Percentiles rank a stretch among this genome's conserved stretches.
Evolutionary conservation across 768 basidiomycete species (phyloP).

Genomic region (Russula sp.): DNA sequence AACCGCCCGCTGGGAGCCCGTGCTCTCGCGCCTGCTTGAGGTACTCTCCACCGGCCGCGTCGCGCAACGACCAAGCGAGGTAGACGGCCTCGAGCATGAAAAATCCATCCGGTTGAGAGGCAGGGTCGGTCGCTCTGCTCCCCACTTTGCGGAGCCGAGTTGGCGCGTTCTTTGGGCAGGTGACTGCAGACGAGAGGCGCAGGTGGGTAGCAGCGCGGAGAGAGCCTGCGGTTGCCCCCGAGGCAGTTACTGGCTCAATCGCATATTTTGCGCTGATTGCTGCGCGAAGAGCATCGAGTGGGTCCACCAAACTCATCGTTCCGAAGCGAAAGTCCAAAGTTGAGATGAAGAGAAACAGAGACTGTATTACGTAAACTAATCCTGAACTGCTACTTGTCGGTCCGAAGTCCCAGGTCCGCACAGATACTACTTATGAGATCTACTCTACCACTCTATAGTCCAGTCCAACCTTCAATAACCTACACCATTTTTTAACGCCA

Average conservation of each 20-base stretch:
- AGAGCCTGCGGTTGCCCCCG: constrained; percentile 34
- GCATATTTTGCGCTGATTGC: constrained; percentile 14
- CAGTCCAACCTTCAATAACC: background rate
- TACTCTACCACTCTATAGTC: no score
- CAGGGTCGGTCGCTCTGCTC: constrained; percentile 35
- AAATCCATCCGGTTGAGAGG: constrained; percentile 42
- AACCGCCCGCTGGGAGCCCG: constrained; percentile 55
- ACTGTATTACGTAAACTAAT: background rate
- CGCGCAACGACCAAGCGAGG: constrained; percentile 73
- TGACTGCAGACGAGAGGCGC: constrained; percentile 42
- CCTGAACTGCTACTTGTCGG: background rate
- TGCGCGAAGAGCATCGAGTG: constrained; percentile 17
- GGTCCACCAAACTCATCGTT: constrained; percentile 11
- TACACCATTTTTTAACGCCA: background rate
- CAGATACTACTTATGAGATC: no score
- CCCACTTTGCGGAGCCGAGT: constrained; percentile 75
- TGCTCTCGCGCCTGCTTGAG: constrained; percentile 76
- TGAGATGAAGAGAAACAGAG: no score
- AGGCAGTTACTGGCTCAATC: constrained; percentile 5
- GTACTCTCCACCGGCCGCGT: constrained; percentile 76
- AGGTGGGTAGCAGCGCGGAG: constrained; percentile 59
- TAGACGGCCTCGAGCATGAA: constrained; percentile 78
- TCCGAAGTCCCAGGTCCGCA: no score
- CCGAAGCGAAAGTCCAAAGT: background rate
- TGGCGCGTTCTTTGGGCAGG: constrained; percentile 63